Evolutionary conservation across 352 stramenopile genomes (phyloP), one percentile per base, ranked within the genome.

Genomic region (Phytophthora tubulina): DNA sequence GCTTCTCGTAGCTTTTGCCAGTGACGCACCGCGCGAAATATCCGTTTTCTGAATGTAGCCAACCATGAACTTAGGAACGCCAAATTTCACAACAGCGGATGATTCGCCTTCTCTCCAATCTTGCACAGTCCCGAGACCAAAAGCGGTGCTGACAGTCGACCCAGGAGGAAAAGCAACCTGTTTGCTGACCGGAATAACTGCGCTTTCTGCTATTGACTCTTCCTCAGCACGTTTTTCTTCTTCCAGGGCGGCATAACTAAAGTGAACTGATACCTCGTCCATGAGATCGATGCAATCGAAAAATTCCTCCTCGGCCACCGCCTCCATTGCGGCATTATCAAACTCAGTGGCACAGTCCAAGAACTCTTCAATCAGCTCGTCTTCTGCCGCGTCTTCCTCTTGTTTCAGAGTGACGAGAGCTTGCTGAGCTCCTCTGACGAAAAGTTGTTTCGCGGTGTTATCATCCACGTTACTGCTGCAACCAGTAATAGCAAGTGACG

Each of bases 291-390:
- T 53, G 56, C 89, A 95, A 54, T 96, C 89, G 45, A 93, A 96
- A 63, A 94, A 96, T 41, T 95, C 84, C 32, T 96, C 89, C 73
- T 96, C 89, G 0, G 85, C 88, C 57, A 92, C 85, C 11, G 82
- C 77, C 56, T 96, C 78, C 46, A 91, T 65, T 3, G 63, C 56
- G 4, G 78, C 78, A 46, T 82, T 80, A 42, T 94, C 86, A 42
- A 81, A 90, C 27, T 87, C 82, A 9, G 75, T 76, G 10, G 84
- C 57, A 49, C 86, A 95, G 21, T 96, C 86, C 63, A 92, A 95
- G 60, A 94, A 96, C n/a, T 95, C 85, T 61, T 95, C 87, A n/a
- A 95, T 56, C 3, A 94, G 54, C 17, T 82, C 72, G 51, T 91
- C 78, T 66, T 91, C 85, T 77, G 60, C 56, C 32, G 42, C 54